Evolutionary conservation across 2,329 filamentous ascomycete species (phyloP), one percentile per base, ranked within the genome.

Genomic region (Akanthomyces uredinophilus): DNA sequence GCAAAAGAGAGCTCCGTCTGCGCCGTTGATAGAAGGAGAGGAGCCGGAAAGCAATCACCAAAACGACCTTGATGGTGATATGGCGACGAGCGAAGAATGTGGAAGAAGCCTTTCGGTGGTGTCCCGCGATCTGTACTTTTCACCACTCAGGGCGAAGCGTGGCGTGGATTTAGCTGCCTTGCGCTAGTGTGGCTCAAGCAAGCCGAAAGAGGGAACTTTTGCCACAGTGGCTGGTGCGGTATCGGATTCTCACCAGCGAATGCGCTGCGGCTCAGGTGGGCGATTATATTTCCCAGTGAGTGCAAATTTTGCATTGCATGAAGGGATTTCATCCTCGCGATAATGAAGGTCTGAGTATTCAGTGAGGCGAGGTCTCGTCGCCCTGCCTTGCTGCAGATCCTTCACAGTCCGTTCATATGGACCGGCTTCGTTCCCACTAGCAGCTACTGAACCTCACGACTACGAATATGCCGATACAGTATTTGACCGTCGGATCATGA

Each of bases 101-200:
- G 61, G 55, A 32, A 54, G 51, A 63, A 60, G 49, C 32, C 39
- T 52, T 51, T 51, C 29, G 60, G 24, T 52, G 24, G 39, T 20
- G 39, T 32, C 55, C 50, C 56, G 56, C 56, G 61, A 63, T 63
- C 61, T 63, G 61, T 63, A 60, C 61, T 63, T 63, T 63, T 63
- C 56, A 22, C 39, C 20, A 16, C 39, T 29, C 37, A 37, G 24
- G 32, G 24, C 14, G 50, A 16, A n/a, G 54, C 55, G 46, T 49
- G 44, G 39, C 54, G 54, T 57, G 54, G 55, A 24, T 58, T 39
- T 46, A 24, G 55, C 44, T 58, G 55, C 55, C 55, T 58, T 50
- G 55, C 55, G 55, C 22, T 57, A 57, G 43, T 49, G 54, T 57
- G 43, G 29, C 54, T 46, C 13, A 50, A 41, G 22, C 52, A 50